These are phyloP conservation scores for Pythium rishiriense DNA, from an alignment of 352 stramenopile species.

Conservation along the genomic window DNA sequence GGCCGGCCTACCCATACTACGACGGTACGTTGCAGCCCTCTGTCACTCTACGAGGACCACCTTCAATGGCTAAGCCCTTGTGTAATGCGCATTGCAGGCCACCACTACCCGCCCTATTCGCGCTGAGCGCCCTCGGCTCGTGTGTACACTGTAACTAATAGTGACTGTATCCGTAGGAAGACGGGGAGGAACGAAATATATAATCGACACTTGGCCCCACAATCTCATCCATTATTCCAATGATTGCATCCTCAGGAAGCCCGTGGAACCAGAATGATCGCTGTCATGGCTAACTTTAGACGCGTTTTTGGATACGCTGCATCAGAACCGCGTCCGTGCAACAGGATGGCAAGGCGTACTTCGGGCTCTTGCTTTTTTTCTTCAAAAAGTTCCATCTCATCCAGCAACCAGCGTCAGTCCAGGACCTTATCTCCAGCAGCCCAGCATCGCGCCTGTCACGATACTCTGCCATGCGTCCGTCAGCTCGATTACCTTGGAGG, in stretches of 20 bases:
- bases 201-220: neutral
- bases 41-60: too few species aligned
- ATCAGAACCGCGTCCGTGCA: neutral
- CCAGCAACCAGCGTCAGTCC: neutral
- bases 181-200: neutral
- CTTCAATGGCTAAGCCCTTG: too few species aligned
- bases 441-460: neutral
- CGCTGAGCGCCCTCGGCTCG: constrained; percentile 2
- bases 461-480: neutral
- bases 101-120: constrained; percentile 24
- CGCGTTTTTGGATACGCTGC: neutral
- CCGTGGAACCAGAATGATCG: neutral
- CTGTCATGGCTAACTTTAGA: neutral
- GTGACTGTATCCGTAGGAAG: constrained; percentile 9
- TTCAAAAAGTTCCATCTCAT: neutral
- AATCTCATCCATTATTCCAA: neutral
- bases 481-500: neutral
- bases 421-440: neutral
- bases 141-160: constrained; percentile 20
- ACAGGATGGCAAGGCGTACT: neutral
- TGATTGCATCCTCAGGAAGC: neutral
- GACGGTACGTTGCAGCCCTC: constrained; percentile 13
- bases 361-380: neutral
- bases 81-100: constrained; percentile 1
- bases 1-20: constrained; percentile 11